These are phyloP conservation scores for Colletotrichum tropicicola DNA, from an alignment of 2,329 filamentous ascomycete species.

Conservation along the genomic window DNA sequence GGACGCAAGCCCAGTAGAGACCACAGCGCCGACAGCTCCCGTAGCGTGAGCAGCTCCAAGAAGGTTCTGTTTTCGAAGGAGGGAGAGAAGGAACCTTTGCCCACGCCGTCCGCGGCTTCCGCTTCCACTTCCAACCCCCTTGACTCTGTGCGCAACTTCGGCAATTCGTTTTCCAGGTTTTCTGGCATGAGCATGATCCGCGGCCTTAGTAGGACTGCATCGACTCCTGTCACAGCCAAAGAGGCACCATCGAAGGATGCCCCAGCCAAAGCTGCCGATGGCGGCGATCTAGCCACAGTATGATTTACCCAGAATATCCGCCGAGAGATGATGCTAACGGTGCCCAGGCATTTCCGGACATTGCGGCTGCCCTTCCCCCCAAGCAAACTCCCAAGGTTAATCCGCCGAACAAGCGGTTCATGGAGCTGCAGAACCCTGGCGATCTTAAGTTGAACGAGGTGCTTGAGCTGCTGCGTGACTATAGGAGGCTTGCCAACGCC, in stretches of 20 bases:
- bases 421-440: conserved; percentile 74
- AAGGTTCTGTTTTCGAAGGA: conserved; percentile 61
- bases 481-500: conserved; percentile 73
- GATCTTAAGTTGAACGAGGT: conserved; percentile 81
- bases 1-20: conserved; percentile 72
- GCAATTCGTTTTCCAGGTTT: conserved; percentile 82
- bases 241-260: conserved; percentile 37
- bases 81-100: conserved; percentile 46
- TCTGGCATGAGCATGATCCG: conserved; percentile 78
- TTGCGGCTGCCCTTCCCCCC: conserved; percentile 62
- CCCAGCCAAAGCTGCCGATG: conserved; percentile 50
- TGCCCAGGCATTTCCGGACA: conserved; percentile 66
- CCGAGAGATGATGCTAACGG: conserved; percentile 7
- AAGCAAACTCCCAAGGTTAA: conserved; percentile 65
- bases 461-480: conserved; percentile 75
- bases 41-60: conserved; percentile 69
- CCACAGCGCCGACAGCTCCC: conserved; percentile 77
- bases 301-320: conserved; percentile 34
- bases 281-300: conserved; percentile 67
- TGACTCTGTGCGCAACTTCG: conserved; percentile 83
- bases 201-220: conserved; percentile 72
- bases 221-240: conserved; percentile 46
- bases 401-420: conserved; percentile 76
- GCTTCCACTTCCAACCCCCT: conserved; percentile 48
- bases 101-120: conserved; percentile 27